Base-by-base conservation (phyloP, 2,329 filamentous ascomycete genomes). In the Didymella arachidicola region DNA sequence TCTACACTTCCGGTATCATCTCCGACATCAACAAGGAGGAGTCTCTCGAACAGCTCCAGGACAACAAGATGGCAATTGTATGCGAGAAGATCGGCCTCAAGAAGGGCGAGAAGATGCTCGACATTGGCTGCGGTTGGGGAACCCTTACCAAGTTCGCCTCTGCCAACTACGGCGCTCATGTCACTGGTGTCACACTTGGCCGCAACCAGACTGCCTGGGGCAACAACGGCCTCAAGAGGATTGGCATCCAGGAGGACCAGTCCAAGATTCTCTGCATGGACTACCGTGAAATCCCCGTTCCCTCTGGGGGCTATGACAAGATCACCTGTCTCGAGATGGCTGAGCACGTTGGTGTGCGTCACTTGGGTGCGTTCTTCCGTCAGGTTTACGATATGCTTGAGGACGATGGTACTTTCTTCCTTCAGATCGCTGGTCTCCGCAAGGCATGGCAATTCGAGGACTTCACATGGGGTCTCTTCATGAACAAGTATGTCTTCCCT, bases 401-500 rank as follows among this genome's bases (percentile, higher is more conserved):
- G 62, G 95, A 98, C 67, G 93, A 98, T 67, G 95, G 95, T 78
- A 87, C 92, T 66, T 96, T 98, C 83, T 97, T 95, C 86, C 85
- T 98, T 61, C 95, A 98, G 80, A 93, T 96, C 71, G 93, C 94
- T 70, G 95, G 95, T 81, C 86, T 99, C 62, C 90, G 95, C 70
- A 96, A 96, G 83, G 83, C 86, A 64, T 98, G 95, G 95, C 95
- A 98, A 80, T 98, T 97, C 75, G 93, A 98, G 84, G 94, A 98
- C 81, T 86, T 97, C 50, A 91, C 94, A 78, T 98, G 95, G 95
- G 95, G 95, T 77, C 86, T 98, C 45, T 98, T 97, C 86, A 96
- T 98, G 93, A 98, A 98, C 89, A 97, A 97, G 83, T 97, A 98
- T 80, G 85, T 98, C 78, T 98, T 98, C 86, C 95, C 93, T 32